Conservation (phyloP, 164 flowering plant genomes). For the Piper longum region DNA sequence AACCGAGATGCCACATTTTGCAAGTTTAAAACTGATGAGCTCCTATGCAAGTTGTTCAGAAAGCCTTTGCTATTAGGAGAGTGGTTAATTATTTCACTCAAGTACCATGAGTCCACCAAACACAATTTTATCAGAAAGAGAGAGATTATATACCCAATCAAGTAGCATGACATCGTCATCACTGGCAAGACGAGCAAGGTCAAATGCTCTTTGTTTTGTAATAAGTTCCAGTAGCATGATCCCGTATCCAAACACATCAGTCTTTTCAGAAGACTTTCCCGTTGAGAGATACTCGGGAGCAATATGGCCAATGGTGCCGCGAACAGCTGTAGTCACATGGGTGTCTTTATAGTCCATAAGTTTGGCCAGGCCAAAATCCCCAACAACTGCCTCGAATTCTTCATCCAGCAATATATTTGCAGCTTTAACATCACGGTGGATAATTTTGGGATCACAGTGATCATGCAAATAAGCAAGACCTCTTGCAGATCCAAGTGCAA, state of each 20-base stretch:
- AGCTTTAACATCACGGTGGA: conserved; percentile 95
- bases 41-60: no score
- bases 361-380: conserved; percentile 94
- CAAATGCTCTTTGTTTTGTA: conserved; percentile 89
- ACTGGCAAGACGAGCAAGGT: conserved; percentile 91
- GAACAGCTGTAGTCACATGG: conserved; percentile 91
- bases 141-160: conserved; percentile 57
- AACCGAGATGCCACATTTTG: no score
- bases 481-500: conserved; percentile 84
- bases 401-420: conserved; percentile 88
- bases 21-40: no score
- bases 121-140: background rate
- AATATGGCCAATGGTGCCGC: conserved; percentile 92
- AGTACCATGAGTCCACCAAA: no score
- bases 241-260: conserved; percentile 93
- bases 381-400: conserved; percentile 95
- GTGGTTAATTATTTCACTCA: no score
- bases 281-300: conserved; percentile 96
- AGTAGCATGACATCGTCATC: conserved; percentile 97
- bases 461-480: conserved; percentile 92
- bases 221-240: conserved; percentile 92
- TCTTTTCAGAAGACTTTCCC: conserved; percentile 84
- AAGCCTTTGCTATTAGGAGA: no score
- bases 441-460: conserved; percentile 93
- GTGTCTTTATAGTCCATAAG: conserved; percentile 97